Conservation (phyloP, 768 basidiomycete species). For the Dendrothele bispora region DNA sequence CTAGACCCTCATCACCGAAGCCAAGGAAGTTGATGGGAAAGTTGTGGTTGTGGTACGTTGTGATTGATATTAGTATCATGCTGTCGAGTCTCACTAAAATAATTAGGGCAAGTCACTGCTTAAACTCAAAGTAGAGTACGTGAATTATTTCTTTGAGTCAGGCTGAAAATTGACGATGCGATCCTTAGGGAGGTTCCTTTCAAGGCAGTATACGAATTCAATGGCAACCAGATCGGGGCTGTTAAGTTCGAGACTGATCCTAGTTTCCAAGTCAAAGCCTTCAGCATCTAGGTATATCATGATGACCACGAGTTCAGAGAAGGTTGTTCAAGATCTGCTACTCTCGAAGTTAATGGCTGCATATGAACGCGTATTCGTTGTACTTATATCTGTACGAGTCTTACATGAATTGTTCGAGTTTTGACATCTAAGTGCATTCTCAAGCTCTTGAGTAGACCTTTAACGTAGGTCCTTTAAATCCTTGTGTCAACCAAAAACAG, state of each 20-base stretch:
- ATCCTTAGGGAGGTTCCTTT: constrained; percentile 3
- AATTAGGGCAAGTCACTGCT: not conserved
- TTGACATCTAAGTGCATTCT: too few species aligned
- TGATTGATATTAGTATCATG: not conserved
- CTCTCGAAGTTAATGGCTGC: too few species aligned
- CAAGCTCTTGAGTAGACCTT: too few species aligned
- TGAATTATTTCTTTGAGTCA: not conserved
- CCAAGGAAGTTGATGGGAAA: constrained; percentile 1
- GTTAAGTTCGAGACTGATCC: constrained; percentile 5
- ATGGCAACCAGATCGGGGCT: not conserved
- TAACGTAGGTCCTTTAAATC: too few species aligned
- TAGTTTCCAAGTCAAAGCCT: not conserved
- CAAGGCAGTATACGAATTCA: constrained; percentile 2
- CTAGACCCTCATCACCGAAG: constrained; percentile 5
- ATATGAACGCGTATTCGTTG: too few species aligned
- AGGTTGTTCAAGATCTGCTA: too few species aligned
- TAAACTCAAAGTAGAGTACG: constrained; percentile 1
- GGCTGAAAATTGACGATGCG: not conserved
- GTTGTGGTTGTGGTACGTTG: constrained; percentile 2
- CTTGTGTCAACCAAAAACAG: too few species aligned
- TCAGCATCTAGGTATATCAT: not conserved
- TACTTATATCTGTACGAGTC: too few species aligned
- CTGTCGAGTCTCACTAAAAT: not conserved
- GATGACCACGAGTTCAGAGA: too few species aligned
- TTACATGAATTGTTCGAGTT: too few species aligned